phyloP scores from a whole-genome alignment of 768 basidiomycete genomes.

The Cystofilobasidium bisporidii region DNA sequence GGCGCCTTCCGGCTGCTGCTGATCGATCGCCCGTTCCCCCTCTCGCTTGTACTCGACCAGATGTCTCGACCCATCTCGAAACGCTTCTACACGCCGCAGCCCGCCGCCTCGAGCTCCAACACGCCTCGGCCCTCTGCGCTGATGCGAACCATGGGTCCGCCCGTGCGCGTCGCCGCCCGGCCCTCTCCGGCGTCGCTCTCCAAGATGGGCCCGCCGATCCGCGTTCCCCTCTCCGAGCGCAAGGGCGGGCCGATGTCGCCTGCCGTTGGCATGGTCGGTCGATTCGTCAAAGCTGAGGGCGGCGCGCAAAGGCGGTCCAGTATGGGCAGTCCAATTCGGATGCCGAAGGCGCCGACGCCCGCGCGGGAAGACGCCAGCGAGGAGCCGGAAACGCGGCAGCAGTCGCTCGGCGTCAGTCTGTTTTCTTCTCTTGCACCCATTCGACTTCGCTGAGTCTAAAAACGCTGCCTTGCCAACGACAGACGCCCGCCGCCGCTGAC shows the following conservation, averaged over 20 bases:
- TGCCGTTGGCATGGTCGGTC: not conserved
- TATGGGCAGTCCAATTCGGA: slow-evolving; percentile 15
- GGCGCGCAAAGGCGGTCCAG: slow-evolving; percentile 3
- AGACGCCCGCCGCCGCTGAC: not conserved
- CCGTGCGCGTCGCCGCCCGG: not conserved
- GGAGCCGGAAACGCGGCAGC: not conserved
- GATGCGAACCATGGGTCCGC: not conserved
- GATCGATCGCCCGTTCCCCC: not conserved
- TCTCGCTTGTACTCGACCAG: not conserved
- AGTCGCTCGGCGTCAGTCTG: not conserved
- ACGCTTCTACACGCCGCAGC: slow-evolving; percentile 13
- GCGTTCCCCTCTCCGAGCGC: not conserved
- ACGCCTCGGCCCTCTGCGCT: not conserved
- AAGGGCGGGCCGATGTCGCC: not conserved
- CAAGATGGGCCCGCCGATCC: slow-evolving; percentile 19
- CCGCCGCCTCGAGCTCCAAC: not conserved
- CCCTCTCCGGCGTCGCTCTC: not conserved
- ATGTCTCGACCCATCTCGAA: not conserved
- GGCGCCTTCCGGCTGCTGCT: not conserved
- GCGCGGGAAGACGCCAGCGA: not conserved
- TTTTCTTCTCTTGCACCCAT: not conserved
- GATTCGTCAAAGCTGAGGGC: not conserved
- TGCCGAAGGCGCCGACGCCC: not conserved
- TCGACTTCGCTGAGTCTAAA: not conserved
- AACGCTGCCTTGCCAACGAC: not conserved